phyloP scores from a whole-genome alignment of 805 yeast species.

The Lipomyces mesembrius region DNA sequence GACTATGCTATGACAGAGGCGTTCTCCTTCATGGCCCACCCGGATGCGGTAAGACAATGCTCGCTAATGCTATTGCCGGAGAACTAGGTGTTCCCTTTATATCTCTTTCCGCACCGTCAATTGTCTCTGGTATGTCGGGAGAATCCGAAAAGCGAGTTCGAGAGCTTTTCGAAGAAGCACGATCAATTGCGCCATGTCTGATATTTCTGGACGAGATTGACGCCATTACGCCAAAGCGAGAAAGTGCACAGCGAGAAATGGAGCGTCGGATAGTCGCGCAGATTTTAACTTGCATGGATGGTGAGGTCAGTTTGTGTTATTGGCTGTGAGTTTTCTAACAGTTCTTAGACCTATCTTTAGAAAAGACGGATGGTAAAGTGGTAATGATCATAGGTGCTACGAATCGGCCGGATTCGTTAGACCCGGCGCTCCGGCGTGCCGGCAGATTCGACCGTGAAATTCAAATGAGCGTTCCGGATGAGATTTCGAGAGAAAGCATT shows the following conservation, averaged over 20 bases:
- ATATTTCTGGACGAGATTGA: slow-evolving; percentile 96
- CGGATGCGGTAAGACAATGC: slow-evolving; percentile 97
- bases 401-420: slow-evolving; percentile 92
- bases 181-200: slow-evolving; percentile 84
- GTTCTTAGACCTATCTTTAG: slow-evolving; percentile 59
- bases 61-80: slow-evolving; percentile 88
- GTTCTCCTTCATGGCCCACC: slow-evolving; percentile 97
- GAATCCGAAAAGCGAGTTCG: slow-evolving; percentile 94
- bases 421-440: slow-evolving; percentile 92
- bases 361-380: slow-evolving; percentile 89
- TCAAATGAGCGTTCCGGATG: slow-evolving; percentile 92
- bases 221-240: slow-evolving; percentile 97
- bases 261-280: slow-evolving; percentile 97
- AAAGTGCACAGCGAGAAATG: slow-evolving; percentile 98
- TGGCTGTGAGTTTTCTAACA: not conserved
- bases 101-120: slow-evolving; percentile 89
- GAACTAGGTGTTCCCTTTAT: slow-evolving; percentile 92
- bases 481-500: slow-evolving; percentile 75
- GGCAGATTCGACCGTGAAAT: slow-evolving; percentile 97
- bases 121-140: slow-evolving; percentile 99
- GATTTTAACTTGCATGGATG: slow-evolving; percentile 91
- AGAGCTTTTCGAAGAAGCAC: slow-evolving; percentile 93
- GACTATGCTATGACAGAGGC: slow-evolving; percentile 58
- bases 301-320: slow-evolving; percentile 40
- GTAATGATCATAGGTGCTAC: slow-evolving; percentile 96